phyloP scores from a whole-genome alignment of 1,284 basidiomycete genomes.

The Gomphus sp. region DNA sequence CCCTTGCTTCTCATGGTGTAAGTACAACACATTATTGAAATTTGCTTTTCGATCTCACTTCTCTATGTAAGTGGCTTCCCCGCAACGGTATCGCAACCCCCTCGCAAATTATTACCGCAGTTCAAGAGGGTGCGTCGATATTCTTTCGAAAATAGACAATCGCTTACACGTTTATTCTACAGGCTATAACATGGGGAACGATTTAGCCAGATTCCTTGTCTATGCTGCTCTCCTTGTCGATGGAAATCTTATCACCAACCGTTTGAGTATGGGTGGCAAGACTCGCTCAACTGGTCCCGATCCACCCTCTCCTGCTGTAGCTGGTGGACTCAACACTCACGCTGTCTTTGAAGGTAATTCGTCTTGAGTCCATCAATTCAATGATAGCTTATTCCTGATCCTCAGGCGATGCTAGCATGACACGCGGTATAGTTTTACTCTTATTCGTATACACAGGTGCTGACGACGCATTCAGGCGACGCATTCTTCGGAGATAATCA shows the following conservation, averaged over 20 bases:
- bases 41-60: neutral
- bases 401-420: constrained; percentile 4
- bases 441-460: neutral
- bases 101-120: constrained; percentile 14
- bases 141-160: neutral
- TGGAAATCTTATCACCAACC: constrained; percentile 17
- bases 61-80: constrained; percentile 13
- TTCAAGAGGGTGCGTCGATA: constrained; percentile 2
- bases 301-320: constrained; percentile 2
- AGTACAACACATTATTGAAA: neutral
- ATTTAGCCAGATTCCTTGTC: constrained; percentile 19
- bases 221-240: constrained; percentile 18
- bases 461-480: neutral
- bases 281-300: neutral
- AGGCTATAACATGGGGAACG: constrained; percentile 20
- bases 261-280: constrained; percentile 15
- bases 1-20: constrained; percentile 22
- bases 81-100: constrained; percentile 20
- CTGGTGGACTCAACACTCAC: constrained; percentile 12
- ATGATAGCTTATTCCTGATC: neutral
- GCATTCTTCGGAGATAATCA: constrained; percentile 10
- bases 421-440: neutral
- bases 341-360: constrained; percentile 13
- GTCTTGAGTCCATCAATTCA: neutral
- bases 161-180: constrained; percentile 3